Evolutionary conservation across 805 yeast species (phyloP).

Genomic region (Wickerhamomyces xylosicus): DNA sequence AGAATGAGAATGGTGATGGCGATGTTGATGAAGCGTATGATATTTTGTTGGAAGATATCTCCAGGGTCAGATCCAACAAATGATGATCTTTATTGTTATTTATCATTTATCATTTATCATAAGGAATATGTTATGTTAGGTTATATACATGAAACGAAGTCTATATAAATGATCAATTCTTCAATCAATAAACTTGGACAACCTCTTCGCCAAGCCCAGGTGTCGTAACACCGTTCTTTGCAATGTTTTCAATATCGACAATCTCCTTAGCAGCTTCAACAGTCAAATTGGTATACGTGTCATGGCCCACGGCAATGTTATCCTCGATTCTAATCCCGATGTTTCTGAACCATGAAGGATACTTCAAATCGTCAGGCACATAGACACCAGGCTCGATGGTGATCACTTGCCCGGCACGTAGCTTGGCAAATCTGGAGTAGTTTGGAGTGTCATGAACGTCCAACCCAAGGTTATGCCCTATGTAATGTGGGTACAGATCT

Average conservation of each 20-base stretch:
- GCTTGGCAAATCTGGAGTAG: conserved; percentile 40
- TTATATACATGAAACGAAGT: no score
- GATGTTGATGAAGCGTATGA: conserved; percentile 67
- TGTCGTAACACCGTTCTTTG: conserved; percentile 49
- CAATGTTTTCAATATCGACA: conserved; percentile 64
- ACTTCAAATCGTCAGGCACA: conserved; percentile 58
- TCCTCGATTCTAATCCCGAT: conserved; percentile 95
- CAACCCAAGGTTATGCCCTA: conserved; percentile 91
- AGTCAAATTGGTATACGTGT: conserved; percentile 50
- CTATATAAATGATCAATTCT: no score
- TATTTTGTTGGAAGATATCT: conserved; percentile 56
- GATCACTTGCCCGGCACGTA: conserved; percentile 68
- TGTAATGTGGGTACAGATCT: conserved; percentile 77
- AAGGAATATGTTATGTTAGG: no score
- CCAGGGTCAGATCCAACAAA: conserved; percentile 48
- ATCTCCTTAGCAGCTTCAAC: conserved; percentile 82
- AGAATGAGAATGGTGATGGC: conserved; percentile 2
- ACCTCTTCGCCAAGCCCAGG: conserved; percentile 30
- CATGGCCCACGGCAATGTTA: conserved; percentile 73
- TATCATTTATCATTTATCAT: no score
- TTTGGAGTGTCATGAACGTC: conserved; percentile 82
- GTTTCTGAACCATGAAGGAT: conserved; percentile 75
- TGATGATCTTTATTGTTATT: no score
- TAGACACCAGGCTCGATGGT: conserved; percentile 96
- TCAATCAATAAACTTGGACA: conserved; percentile 19